Percentiles rank a stretch among this genome's conserved stretches.
These are phyloP conservation scores for Eucalyptus rudis DNA, from an alignment of 345 rosid species.

Conservation along the genomic window DNA sequence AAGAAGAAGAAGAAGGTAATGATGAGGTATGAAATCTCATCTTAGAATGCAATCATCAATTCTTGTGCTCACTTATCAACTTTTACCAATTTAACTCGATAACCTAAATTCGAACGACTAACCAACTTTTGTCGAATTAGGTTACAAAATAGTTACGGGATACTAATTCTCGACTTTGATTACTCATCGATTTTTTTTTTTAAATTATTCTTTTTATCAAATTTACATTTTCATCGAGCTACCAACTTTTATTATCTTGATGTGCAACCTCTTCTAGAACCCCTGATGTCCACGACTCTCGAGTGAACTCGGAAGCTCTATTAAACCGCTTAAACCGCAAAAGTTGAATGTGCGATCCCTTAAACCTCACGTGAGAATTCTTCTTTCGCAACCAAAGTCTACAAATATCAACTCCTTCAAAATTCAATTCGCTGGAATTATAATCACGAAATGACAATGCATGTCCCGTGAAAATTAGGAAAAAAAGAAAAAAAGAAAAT, in stretches of 20 bases:
- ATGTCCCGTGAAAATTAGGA: no score
- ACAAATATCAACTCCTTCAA: not conserved
- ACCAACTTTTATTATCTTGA: not conserved
- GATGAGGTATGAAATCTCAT: not conserved
- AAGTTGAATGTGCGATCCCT: not conserved
- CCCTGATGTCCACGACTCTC: fast-evolving
- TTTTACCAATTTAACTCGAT: not conserved
- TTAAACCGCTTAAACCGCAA: no score
- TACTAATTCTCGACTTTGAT: not conserved
- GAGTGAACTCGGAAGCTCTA: not conserved
- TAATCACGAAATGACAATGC: no score
- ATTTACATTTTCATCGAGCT: no score
- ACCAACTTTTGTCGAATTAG: not conserved
- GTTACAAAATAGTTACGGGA: not conserved
- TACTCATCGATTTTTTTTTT: no score
- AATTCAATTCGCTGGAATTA: not conserved
- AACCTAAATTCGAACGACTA: not conserved
- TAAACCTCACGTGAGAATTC: not conserved
- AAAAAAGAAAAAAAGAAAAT: no score
- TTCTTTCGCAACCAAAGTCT: not conserved
- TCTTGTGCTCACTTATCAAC: not conserved
- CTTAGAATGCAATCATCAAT: not conserved
- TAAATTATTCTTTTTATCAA: no score
- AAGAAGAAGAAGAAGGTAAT: not conserved
- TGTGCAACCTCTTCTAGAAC: not conserved